Evolutionary conservation across 1,284 basidiomycete species (phyloP).

Genomic region (Sporisorium exsertum): DNA sequence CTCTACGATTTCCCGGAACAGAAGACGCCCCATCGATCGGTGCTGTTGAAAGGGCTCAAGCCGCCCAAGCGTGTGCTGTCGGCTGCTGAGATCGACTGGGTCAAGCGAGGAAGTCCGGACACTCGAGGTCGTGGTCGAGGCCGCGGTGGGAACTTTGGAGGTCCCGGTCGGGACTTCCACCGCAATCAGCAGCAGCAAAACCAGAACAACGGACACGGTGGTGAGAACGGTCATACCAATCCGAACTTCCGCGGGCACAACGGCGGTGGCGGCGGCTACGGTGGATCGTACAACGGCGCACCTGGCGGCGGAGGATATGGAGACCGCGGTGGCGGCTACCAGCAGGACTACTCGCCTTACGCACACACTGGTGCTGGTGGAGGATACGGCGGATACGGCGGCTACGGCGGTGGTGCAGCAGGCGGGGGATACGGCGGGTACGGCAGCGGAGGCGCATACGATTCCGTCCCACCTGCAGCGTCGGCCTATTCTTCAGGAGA

Average conservation of each 20-base stretch:
- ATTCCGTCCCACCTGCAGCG: neutral
- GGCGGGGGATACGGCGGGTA: conserved; percentile 36
- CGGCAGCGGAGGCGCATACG: conserved; percentile 26
- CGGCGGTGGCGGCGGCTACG: conserved; percentile 6
- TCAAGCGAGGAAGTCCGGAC: conserved; percentile 71
- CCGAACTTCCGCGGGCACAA: conserved; percentile 4
- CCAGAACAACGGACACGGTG: conserved; percentile 5
- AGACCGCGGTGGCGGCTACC: conserved; percentile 14
- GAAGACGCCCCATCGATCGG: conserved; percentile 83
- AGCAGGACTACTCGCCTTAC: conserved; percentile 11
- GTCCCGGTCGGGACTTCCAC: conserved; percentile 52
- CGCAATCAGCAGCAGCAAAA: conserved; percentile 12
- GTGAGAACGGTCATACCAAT: conserved; percentile 2
- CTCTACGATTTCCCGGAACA: conserved; percentile 91
- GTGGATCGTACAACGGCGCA: conserved; percentile 23
- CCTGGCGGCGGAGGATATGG: conserved; percentile 29
- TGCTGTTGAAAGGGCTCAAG: conserved; percentile 81
- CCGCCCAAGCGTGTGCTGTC: conserved; percentile 77
- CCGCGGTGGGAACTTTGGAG: conserved; percentile 40
- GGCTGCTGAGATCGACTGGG: conserved; percentile 79
- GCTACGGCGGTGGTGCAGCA: conserved; percentile 23
- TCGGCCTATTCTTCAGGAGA: conserved; percentile 15
- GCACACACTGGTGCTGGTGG: conserved; percentile 11
- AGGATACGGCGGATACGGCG: conserved; percentile 12
- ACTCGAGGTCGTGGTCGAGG: conserved; percentile 70